Evolutionary conservation across 768 basidiomycete species (phyloP).

Genomic region (Clitopilus hobsonii): DNA sequence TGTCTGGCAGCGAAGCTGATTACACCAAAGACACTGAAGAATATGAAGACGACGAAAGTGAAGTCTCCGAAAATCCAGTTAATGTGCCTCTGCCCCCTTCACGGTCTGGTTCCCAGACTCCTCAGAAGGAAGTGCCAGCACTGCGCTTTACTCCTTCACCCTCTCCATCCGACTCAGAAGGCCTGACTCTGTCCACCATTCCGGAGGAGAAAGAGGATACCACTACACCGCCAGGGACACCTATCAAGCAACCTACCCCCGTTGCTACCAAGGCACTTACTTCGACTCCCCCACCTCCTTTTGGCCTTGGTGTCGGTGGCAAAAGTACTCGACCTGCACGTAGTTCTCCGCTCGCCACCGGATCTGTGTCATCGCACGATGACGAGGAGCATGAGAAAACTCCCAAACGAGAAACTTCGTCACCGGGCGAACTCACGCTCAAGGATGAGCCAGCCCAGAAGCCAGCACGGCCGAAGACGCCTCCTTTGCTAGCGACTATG

Average conservation of each 20-base stretch:
- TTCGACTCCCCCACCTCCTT: slow-evolving; percentile 30
- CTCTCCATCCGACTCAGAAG: slow-evolving; percentile 19
- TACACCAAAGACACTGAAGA: slow-evolving; percentile 9
- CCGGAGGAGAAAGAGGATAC: slow-evolving; percentile 31
- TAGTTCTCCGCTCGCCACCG: slow-evolving; percentile 72
- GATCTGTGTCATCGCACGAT: slow-evolving; percentile 42
- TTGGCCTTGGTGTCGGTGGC: slow-evolving; percentile 47
- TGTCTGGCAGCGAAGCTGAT: slow-evolving; percentile 1
- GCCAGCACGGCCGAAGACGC: slow-evolving; percentile 40
- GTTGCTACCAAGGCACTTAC: slow-evolving; percentile 22
- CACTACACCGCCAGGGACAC: slow-evolving; percentile 67
- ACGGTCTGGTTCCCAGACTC: slow-evolving; percentile 56
- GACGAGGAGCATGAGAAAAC: slow-evolving; percentile 22
- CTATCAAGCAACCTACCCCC: slow-evolving; percentile 33
- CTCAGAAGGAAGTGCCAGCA: slow-evolving; percentile 45
- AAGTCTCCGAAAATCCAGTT: slow-evolving; percentile 25
- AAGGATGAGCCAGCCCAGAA: slow-evolving; percentile 14
- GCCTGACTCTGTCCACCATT: slow-evolving; percentile 20
- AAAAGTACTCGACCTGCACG: slow-evolving; percentile 62
- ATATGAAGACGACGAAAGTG: slow-evolving; percentile 20
- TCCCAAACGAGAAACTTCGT: slow-evolving; percentile 34
- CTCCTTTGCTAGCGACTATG: slow-evolving; percentile 36
- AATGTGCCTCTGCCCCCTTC: slow-evolving; percentile 33
- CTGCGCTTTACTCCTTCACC: slow-evolving; percentile 34
- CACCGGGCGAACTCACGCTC: slow-evolving; percentile 27